phyloP scores from a whole-genome alignment of 139 green algal species.

The Tetraselmis striata region DNA sequence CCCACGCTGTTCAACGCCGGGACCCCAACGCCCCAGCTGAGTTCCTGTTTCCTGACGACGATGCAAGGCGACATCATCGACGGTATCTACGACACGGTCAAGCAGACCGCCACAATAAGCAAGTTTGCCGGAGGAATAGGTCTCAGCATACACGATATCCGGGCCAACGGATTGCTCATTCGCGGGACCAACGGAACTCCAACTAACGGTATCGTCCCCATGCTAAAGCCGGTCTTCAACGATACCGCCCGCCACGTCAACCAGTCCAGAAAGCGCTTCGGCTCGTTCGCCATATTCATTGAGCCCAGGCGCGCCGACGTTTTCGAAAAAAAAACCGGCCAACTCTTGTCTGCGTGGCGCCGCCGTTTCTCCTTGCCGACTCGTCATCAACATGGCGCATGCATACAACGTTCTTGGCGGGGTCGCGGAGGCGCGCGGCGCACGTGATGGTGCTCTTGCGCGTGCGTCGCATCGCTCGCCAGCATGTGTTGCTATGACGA shows the following conservation, averaged over 20 bases:
- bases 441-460: too few species aligned
- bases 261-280: constrained; percentile 25
- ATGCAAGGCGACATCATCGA: constrained; percentile 33
- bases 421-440: too few species aligned
- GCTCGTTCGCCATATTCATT: constrained; percentile 42
- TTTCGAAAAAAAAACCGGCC: too few species aligned
- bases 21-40: constrained; percentile 16
- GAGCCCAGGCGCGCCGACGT: constrained; percentile 64
- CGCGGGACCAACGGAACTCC: constrained; percentile 11
- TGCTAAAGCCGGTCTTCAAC: constrained; percentile 37
- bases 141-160: constrained; percentile 20
- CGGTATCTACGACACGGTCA: constrained; percentile 35
- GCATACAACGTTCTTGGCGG: too few species aligned
- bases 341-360: too few species aligned
- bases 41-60: constrained; percentile 25
- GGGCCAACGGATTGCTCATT: constrained; percentile 3
- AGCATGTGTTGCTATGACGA: too few species aligned
- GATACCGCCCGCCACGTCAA: constrained; percentile 18
- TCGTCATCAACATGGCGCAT: too few species aligned
- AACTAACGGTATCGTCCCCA: constrained; percentile 26
- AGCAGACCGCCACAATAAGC: constrained; percentile 25
- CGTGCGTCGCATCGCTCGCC: too few species aligned
- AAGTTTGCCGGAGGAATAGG: constrained; percentile 35
- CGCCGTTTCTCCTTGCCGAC: too few species aligned
- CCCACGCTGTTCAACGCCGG: constrained; percentile 39